These are phyloP conservation scores for Quercus lobata DNA, from an alignment of 331 rosid species.

Conservation along the genomic window DNA sequence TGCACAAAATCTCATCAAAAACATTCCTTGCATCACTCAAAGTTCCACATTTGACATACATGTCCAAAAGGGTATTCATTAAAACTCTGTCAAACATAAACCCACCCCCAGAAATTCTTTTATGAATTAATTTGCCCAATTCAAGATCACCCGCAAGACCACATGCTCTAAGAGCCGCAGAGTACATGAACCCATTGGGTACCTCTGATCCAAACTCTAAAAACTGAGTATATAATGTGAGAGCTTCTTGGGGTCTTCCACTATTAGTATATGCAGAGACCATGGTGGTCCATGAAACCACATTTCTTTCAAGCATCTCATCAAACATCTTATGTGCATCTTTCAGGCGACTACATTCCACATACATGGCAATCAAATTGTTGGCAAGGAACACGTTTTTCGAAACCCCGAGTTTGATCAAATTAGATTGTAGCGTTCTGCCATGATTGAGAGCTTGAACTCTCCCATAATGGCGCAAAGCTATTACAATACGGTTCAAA, in stretches of 20 bases:
- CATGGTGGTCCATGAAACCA: constrained; percentile 73
- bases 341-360: constrained; percentile 16
- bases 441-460: constrained; percentile 43
- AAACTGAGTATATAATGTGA: constrained; percentile 45
- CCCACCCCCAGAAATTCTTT: constrained; percentile 25
- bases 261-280: constrained; percentile 54
- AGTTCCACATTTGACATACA: constrained; percentile 80
- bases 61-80: constrained; percentile 85
- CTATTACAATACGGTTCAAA: constrained; percentile 40
- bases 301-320: constrained; percentile 56
- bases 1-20: constrained; percentile 36
- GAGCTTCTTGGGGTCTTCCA: constrained; percentile 57
- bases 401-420: constrained; percentile 45
- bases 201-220: constrained; percentile 35
- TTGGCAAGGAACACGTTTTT: constrained; percentile 48
- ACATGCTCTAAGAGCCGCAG: constrained; percentile 83
- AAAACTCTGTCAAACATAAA: constrained; percentile 61
- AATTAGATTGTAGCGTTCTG: constrained; percentile 51
- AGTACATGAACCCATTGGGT: constrained; percentile 65
- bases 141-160: constrained; percentile 47
- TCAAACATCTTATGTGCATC: constrained; percentile 65
- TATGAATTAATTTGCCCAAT: constrained; percentile 55
- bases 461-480: constrained; percentile 52
- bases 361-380: constrained; percentile 54
- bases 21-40: constrained; percentile 57